Base-by-base conservation (phyloP, 208 protist genomes). In the Wallacemonas sp. region DNA sequence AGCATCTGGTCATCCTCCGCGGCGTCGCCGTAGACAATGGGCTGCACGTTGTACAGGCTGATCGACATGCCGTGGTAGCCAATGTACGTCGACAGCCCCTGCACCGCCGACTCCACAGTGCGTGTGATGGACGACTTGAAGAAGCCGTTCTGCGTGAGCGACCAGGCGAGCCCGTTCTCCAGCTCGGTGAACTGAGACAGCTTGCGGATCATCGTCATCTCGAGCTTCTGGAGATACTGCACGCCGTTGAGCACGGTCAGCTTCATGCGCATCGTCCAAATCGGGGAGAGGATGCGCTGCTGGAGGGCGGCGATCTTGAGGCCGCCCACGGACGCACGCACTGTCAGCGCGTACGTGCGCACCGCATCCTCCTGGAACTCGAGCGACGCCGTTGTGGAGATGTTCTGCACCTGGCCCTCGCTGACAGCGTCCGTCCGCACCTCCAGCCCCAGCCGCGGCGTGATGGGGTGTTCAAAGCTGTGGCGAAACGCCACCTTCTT, bases 251-350 rank as follows among this genome's bases (percentile, higher is more conserved):
- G 41, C 1, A 77, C 32, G 8, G 74, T 79, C 48, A 91, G 56
- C 46, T 85, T 85, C 54, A 74, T 39, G 36, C 68, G 66, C 32
- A 95, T 63, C 33, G 72, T 79, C 89, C 84, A 93, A 12, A 93
- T 39, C 14, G 66, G 64, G 27, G 61, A 81, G n/a, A 95, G 72
- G 19, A 69, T 47, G 19, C 81, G 84, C 17, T 78, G 29, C 58
- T 76, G 63, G 8, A 49, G 17, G 11, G 86, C 39, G 29, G 61
- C 72, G 55, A 86, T 54, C 64, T 87, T 85, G 11, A 90, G 48
- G 19, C 80, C 73, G 1, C 48, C 43, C 29, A 87, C 67, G 9
- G 83, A 67, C 4, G 80, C 41, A 12, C 70, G 63, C 60, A 86
- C 73, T 17, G 78, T 72, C 17, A 74, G 17, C 12, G 26, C 56